Evolutionary conservation across 163 green algal species (phyloP).

Genomic region (Trebouxia gelatinosa): DNA sequence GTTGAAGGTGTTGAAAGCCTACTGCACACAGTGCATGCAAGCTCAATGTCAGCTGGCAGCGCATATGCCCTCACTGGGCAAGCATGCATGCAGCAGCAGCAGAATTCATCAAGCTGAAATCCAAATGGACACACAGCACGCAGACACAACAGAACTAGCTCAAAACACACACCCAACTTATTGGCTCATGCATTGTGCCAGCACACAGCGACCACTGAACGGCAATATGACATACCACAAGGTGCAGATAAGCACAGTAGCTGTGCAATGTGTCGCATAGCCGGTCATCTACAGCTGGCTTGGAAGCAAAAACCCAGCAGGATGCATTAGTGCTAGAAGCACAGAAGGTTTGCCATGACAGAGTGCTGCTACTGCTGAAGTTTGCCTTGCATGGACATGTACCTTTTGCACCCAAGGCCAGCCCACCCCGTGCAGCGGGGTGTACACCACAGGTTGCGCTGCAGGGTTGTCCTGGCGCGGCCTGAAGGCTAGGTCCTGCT

Average conservation of each 20-base stretch:
- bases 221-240: neutral
- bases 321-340: neutral
- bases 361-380: neutral
- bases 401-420: conserved; percentile 43
- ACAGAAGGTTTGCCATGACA: neutral
- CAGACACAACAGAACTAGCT: too few relatives aligned
- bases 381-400: neutral
- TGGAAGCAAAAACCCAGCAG: neutral
- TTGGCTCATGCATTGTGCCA: neutral
- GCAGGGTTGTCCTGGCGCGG: conserved; percentile 35
- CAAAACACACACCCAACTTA: neutral
- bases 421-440: conserved; percentile 73
- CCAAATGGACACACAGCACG: too few relatives aligned
- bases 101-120: neutral
- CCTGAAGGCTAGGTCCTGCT: conserved; percentile 42
- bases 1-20: conserved; percentile 57
- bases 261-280: neutral
- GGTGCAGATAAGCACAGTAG: neutral
- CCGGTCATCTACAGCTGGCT: neutral
- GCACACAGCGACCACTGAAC: neutral
- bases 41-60: neutral
- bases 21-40: conserved; percentile 2
- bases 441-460: conserved; percentile 60
- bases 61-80: neutral
- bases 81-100: neutral